Evolutionary conservation across 176 grass and related monocot species (phyloP), one percentile per base, ranked within the genome.

Genomic region (Cenchrus americanus): DNA sequence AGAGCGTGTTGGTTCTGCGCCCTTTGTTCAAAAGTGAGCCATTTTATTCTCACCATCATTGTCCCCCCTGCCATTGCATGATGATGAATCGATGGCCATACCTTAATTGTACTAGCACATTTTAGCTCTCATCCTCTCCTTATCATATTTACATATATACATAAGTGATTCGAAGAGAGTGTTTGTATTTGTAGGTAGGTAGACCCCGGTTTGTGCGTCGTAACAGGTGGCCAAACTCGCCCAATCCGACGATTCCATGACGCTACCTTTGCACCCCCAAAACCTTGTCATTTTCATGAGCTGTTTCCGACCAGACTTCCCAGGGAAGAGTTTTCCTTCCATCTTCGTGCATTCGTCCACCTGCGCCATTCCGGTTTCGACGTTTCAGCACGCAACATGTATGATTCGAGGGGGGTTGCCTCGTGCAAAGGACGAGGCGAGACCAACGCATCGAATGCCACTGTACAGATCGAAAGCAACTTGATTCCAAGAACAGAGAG

Each of bases 211-310:
- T 55, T 27, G 17, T 75, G 87, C 72, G 7, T 48, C 37, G 8
- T 26, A 85, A 85, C 88, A 89, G 88, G 72, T 86, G 78, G 88
- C 88, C 88, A 89, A 82, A 86, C 83, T 77, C 78, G 12, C n/a
- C 78, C 83, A 86, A 82, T 66, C 74, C 60, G 21, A 11, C 14
- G 34, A 30, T 54, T 21, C 58, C 58, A 62, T 61, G 14, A 48
- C 52, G 34, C 8, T 52, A 18, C 65, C 10, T 62, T 15, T 24
- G 41, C 79, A 55, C 50, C 21, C 27, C 22, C 80, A 10, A 65
- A 18, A 30, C 23, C 23, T 51, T 52, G 61, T 76, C 82, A 19
- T 51, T 83, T 22, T 83, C 82, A 10, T 54, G 81, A 83, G 81
- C 47, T 75, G 70, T 83, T 75, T 0, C 8, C 26, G 27, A 24